phyloP scores from a whole-genome alignment of 768 basidiomycete species.

The Pholiota molesta region DNA sequence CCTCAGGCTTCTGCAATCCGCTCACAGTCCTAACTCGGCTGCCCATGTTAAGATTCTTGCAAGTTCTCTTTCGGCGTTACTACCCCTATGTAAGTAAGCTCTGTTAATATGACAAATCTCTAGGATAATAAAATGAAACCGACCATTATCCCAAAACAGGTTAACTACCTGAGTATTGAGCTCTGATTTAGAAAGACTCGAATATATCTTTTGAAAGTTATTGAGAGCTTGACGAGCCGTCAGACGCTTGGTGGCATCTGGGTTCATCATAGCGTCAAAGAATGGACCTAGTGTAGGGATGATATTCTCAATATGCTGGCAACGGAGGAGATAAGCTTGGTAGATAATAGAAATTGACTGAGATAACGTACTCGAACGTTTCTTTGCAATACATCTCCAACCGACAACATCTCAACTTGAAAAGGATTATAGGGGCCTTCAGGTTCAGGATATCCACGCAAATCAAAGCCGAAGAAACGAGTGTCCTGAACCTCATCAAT shows the following conservation, averaged over 20 bases:
- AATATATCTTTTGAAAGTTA: slow-evolving; percentile 3
- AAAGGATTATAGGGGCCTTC: slow-evolving; percentile 11
- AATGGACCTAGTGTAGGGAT: slow-evolving; percentile 7
- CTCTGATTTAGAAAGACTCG: background rate
- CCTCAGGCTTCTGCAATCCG: too few relatives aligned
- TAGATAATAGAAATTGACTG: background rate
- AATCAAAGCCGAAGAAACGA: background rate
- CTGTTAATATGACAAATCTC: too few relatives aligned
- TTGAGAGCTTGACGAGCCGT: slow-evolving; percentile 9
- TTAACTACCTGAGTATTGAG: background rate
- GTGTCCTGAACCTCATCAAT: slow-evolving; percentile 1
- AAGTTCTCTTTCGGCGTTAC: too few relatives aligned
- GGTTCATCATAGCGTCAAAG: slow-evolving; percentile 13
- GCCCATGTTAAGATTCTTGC: too few relatives aligned
- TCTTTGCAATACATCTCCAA: slow-evolving; percentile 2
- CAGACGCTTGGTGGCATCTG: background rate
- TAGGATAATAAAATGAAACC: too few relatives aligned
- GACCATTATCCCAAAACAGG: background rate
- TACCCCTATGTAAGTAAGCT: too few relatives aligned
- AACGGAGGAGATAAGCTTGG: background rate
- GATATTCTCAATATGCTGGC: background rate
- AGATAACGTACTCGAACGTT: slow-evolving; percentile 11
- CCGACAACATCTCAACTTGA: slow-evolving; percentile 13
- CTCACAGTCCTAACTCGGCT: too few relatives aligned
- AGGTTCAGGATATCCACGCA: background rate